Base-by-base conservation (phyloP, 2,329 filamentous ascomycete species). In the Aureobasidium lini region DNA sequence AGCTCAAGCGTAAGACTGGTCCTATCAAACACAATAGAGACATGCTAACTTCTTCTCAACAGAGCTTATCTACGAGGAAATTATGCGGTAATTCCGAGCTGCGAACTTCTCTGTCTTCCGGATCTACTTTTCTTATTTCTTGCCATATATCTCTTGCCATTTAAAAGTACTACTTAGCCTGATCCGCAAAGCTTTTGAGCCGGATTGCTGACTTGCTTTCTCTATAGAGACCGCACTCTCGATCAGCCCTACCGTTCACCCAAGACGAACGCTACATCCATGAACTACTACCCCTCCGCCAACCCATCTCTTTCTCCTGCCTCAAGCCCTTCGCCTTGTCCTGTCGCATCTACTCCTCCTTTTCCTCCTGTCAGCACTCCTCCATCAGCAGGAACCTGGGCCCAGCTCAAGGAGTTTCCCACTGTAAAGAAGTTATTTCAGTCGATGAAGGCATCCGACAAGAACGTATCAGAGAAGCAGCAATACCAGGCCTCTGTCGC, bases 11-110 rank as follows among this genome's bases (percentile, higher is more conserved):
- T 86, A 72, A 70, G 79, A 28, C 8, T 11, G 3, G 5, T 13
- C 43, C 72, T 43, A 15, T 18, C 28, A 7, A 16, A 29, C n/a
- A 16, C 1, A 4, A 18, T 10, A n/a, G 13, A 52, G 37, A 61
- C 49, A 36, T 60, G 29, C 37, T 49, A 37, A 49, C 16, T 16
- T 11, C 34, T 47, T 36, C 9, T 23, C 23, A 52, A 15, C 62
- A 86, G 84, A 79, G 71, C 81, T 99, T 72, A 99, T 99, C 76
- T 99, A 93, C 77, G 86, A 96, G 74, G 94, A 99, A 79, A 97
- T 97, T 70, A 97, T 87, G 85, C 81, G 85, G 75, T 86, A 61
- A 61, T 39, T 11, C 10, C 18, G 16, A 44, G 47, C 40, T 34
- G 50, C 44, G 42, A 23, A 44, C 56, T 49, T 23, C 42, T 32